Evolutionary conservation across 2,329 filamentous ascomycete genomes (phyloP).

Genomic region (Exophiala oligosperma): DNA sequence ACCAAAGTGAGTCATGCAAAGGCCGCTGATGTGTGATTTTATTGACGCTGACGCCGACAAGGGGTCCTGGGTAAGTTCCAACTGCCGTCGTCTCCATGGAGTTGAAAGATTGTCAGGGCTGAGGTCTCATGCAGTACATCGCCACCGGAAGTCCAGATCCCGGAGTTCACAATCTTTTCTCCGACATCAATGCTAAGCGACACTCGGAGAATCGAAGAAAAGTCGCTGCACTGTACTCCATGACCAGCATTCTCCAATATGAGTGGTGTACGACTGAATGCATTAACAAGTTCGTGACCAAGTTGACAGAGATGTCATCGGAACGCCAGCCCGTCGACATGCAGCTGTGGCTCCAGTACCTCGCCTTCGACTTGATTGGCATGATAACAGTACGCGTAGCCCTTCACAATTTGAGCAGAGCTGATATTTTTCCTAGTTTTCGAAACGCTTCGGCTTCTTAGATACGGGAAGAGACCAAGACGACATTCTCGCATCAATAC

Average conservation of each 20-base stretch:
- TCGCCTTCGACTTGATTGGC: slow-evolving; percentile 36
- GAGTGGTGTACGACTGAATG: slow-evolving; percentile 78
- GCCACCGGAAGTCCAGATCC: too few relatives aligned
- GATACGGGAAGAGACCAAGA: slow-evolving; percentile 33
- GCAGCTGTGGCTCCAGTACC: slow-evolving; percentile 39
- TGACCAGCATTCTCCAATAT: slow-evolving; percentile 7
- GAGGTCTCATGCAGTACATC: too few relatives aligned
- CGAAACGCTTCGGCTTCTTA: slow-evolving; percentile 36
- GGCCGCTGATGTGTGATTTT: too few relatives aligned
- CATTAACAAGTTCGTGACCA: slow-evolving; percentile 46
- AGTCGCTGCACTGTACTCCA: slow-evolving; percentile 65
- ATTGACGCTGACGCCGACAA: too few relatives aligned
- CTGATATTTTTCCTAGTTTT: slow-evolving; percentile 23
- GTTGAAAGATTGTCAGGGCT: too few relatives aligned
- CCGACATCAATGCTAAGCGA: slow-evolving; percentile 70
- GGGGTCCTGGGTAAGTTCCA: too few relatives aligned
- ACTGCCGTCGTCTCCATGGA: too few relatives aligned
- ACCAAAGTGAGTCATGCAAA: slow-evolving; percentile 54
- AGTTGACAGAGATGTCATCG: slow-evolving; percentile 16
- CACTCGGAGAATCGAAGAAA: slow-evolving; percentile 71
- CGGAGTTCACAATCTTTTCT: slow-evolving; percentile 50
- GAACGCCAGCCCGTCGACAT: slow-evolving; percentile 25
- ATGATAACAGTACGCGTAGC: slow-evolving; percentile 26
- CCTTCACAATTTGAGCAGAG: too few relatives aligned
- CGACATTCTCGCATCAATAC: slow-evolving; percentile 36